A percentile compares a stretch with the other conserved stretches of the same genome.
phyloP scores from a whole-genome alignment of 2,329 filamentous ascomycete genomes.

The Lecanosticta acicola region DNA sequence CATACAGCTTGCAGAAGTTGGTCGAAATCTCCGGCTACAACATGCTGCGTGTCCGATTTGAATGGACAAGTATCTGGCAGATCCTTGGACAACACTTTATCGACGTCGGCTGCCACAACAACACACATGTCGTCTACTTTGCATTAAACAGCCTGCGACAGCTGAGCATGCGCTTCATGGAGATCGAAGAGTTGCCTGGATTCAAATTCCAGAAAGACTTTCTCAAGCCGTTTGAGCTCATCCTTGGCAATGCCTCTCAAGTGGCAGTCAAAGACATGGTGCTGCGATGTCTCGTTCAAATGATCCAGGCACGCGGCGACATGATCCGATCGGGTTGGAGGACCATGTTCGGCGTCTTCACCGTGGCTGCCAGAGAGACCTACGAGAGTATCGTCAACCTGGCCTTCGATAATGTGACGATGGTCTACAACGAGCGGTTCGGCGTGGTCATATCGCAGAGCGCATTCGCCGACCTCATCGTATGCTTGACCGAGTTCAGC shows the following conservation, averaged over 20 bases:
- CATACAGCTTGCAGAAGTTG: slow-evolving; percentile 94
- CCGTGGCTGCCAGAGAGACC: slow-evolving; percentile 84
- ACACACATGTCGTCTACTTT: slow-evolving; percentile 96
- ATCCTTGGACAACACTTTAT: slow-evolving; percentile 99
- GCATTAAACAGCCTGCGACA: slow-evolving; percentile 92
- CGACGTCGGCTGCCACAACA: slow-evolving; percentile 90
- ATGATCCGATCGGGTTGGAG: slow-evolving; percentile 98
- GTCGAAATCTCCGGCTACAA: slow-evolving; percentile 99
- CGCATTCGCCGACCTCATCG: slow-evolving; percentile 91
- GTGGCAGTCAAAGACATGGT: slow-evolving; percentile 97
- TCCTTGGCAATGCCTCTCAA: slow-evolving; percentile 87
- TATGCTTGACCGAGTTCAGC: slow-evolving; percentile 95
- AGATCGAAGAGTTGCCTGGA: slow-evolving; percentile 92
- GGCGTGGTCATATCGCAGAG: slow-evolving; percentile 94
- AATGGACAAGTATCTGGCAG: slow-evolving; percentile 97
- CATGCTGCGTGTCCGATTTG: slow-evolving; percentile 96
- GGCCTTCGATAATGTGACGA: slow-evolving; percentile 92
- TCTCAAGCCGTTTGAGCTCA: slow-evolving; percentile 94
- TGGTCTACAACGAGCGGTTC: slow-evolving; percentile 93
- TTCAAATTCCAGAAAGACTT: slow-evolving; percentile 99
- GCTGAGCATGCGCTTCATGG: slow-evolving; percentile 97
- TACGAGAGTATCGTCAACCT: slow-evolving; percentile 95
- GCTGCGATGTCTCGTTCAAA: slow-evolving; percentile 90
- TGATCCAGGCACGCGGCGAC: slow-evolving; percentile 95
- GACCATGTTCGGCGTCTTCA: slow-evolving; percentile 99